Evolutionary conservation across 305 asterid species (phyloP).

Genomic region (Ajuga reptans): DNA sequence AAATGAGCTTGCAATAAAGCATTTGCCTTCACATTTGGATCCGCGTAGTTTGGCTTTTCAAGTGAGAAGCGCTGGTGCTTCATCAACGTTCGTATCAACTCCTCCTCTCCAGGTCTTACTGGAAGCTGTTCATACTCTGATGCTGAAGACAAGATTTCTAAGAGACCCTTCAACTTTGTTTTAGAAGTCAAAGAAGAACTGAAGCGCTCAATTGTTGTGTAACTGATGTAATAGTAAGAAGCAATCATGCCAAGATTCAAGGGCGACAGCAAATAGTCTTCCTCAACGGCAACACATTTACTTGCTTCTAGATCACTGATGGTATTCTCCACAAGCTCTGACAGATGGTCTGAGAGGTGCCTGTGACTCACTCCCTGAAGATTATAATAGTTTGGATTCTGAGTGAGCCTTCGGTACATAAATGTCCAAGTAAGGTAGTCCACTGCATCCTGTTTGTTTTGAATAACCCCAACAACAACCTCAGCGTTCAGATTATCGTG

Average conservation of each 20-base stretch:
- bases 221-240: slow-evolving; percentile 79
- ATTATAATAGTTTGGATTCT: slow-evolving; percentile 89
- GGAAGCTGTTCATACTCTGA: slow-evolving; percentile 74
- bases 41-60: slow-evolving; percentile 53
- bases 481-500: slow-evolving; percentile 85
- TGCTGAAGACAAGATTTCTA: slow-evolving; percentile 81
- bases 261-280: slow-evolving; percentile 56
- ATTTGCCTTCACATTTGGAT: slow-evolving; percentile 85
- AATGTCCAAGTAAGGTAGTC: slow-evolving; percentile 92
- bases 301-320: slow-evolving; percentile 64
- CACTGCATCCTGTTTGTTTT: slow-evolving; percentile 86
- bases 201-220: slow-evolving; percentile 84
- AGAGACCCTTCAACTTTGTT: slow-evolving; percentile 78
- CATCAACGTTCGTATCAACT: slow-evolving; percentile 57
- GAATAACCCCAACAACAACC: slow-evolving; percentile 77
- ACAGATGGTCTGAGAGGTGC: slow-evolving; percentile 86
- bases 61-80: slow-evolving; percentile 78
- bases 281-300: slow-evolving; percentile 72
- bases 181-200: slow-evolving; percentile 71
- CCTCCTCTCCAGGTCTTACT: slow-evolving; percentile 83
- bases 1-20: slow-evolving; percentile 84
- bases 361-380: slow-evolving; percentile 86
- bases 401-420: slow-evolving; percentile 85
- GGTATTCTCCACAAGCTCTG: slow-evolving; percentile 76
- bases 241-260: slow-evolving; percentile 86